Base-by-base conservation (phyloP, 371 early-diverging fungal genomes). In the Mortierella sp. region DNA sequence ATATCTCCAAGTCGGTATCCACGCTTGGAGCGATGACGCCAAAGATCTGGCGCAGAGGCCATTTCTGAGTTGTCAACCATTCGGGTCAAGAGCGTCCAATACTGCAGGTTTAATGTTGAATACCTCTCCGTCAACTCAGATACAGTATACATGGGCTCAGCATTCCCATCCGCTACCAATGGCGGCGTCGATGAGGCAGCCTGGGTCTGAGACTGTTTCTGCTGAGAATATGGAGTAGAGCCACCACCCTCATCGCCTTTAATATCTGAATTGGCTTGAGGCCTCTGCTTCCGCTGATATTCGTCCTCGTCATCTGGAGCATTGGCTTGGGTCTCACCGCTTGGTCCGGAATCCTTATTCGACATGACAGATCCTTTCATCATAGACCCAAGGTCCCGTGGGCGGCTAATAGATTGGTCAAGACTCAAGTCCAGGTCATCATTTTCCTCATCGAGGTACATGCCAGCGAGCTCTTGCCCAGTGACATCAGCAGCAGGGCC, bases 81-180 rank as follows among this genome's bases (percentile, higher is more conserved):
- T 6, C 86, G 76, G 2, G 88, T 77, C 65, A 88, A 65, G 58
- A 85, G 71, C 0, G 88, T 87, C 88, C 88, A 88, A 62, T 88
- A 88, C 52, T 87, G 88, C 58, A 88, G 67, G 74, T 88, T 87
- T 52, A 88, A 65, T 0, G 84, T 79, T 36, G 87, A 83, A 58
- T 84, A 87, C 10, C 83, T 47, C 47, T 81, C 81, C n/a, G 81
- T 75, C 61, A 81, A 47, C 72, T 81, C 81, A 16, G 76, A 40
- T 0, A 66, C 81, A 0, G 76, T 57, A 28, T 64, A 68, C 19
- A 81, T 62, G 21, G 76, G 81, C 33, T 81, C 81, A 10, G 58
- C 74, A 24, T 70, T 38, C 13, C 81, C 76, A 1, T 81, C 81
- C 7, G 71, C 21, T 15, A 81, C 76, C 67, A 81, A 15, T 11